These are phyloP conservation scores for Trichoderma cornu-damae DNA, from an alignment of 2,329 filamentous ascomycete species.

Conservation along the genomic window DNA sequence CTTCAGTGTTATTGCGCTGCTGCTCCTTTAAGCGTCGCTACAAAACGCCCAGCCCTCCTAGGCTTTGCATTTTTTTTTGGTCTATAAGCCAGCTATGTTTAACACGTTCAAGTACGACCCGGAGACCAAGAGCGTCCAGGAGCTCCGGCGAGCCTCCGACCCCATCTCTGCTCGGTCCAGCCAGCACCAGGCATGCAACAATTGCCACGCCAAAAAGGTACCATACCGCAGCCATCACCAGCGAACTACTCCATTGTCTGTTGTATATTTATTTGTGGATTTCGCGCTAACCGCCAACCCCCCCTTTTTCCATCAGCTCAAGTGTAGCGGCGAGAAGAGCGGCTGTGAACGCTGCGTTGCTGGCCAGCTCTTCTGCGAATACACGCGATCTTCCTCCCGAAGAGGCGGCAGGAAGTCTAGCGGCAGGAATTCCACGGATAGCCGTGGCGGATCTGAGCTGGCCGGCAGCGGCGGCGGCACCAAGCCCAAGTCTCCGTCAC, in stretches of 20 bases:
- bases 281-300: conserved; percentile 2
- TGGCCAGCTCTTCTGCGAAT: conserved; percentile 32
- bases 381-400: conserved; percentile 33
- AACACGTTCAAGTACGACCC: conserved; percentile 38
- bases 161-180: conserved; percentile 36
- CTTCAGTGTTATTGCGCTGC: background rate
- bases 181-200: conserved; percentile 37
- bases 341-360: conserved; percentile 35
- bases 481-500: background rate
- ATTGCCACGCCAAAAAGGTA: conserved; percentile 39
- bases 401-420: conserved; percentile 28
- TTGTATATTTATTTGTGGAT: background rate
- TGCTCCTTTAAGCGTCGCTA: background rate
- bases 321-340: conserved; percentile 36
- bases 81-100: conserved; percentile 30
- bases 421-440: conserved; percentile 22
- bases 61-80: too few species aligned
- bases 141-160: conserved; percentile 34
- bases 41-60: too few species aligned
- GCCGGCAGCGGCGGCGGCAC: conserved; percentile 14
- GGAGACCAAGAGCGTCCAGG: conserved; percentile 36
- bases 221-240: background rate
- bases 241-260: background rate
- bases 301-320: conserved; percentile 29
- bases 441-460: conserved; percentile 8